Evolutionary conservation across 129 eudicot species (phyloP).

Genomic region (Arctium minus): DNA sequence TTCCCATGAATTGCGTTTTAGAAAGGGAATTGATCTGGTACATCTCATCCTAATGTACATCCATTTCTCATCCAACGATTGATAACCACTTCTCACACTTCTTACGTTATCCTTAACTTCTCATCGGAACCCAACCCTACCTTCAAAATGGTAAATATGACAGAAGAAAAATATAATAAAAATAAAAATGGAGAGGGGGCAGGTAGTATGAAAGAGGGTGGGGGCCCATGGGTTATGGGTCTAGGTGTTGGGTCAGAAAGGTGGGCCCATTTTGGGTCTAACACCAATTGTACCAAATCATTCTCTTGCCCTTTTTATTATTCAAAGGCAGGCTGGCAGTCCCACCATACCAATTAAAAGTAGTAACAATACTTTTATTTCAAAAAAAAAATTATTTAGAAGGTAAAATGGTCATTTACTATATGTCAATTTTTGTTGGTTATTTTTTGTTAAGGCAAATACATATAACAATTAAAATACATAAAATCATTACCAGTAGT

Average conservation of each 20-base stretch:
- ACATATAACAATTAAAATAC: no score
- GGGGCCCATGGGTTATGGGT: constrained; percentile 64
- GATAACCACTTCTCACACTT: no score
- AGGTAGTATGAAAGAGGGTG: constrained; percentile 15
- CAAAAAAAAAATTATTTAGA: no score
- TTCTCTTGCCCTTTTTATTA: constrained; percentile 28
- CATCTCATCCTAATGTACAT: no score
- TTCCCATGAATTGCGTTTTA: no score
- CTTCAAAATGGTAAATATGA: neutral
- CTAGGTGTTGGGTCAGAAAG: constrained; percentile 71
- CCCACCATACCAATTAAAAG: neutral
- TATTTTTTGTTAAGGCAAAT: no score
- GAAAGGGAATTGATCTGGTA: no score
- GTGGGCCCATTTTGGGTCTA: constrained; percentile 42
- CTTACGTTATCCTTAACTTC: no score
- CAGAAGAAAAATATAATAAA: neutral
- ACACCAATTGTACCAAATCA: constrained; percentile 49
- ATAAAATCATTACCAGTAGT: neutral
- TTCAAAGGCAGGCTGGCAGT: constrained; percentile 15
- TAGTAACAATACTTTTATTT: neutral
- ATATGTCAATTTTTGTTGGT: no score
- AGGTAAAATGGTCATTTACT: neutral
- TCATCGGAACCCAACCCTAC: neutral
- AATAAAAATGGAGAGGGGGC: constrained; percentile 23
- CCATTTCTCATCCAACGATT: no score